phyloP scores from a whole-genome alignment of 257 asterid species.

The Nicotiana benthamiana region DNA sequence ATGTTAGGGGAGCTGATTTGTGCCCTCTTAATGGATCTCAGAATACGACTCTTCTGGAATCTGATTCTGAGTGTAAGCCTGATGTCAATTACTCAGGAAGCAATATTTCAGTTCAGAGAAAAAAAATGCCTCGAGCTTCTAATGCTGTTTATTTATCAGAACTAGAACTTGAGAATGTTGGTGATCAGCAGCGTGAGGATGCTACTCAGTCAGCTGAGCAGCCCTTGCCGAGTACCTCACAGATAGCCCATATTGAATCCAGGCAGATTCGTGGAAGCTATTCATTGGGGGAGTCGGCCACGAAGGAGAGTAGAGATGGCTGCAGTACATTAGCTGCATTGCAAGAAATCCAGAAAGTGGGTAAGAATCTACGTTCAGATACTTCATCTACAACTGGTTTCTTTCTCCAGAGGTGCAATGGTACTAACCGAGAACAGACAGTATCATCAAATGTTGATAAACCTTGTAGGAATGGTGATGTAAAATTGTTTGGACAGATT shows the following conservation, averaged over 20 bases:
- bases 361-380: constrained; percentile 23
- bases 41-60: constrained; percentile 23
- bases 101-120: constrained; percentile 23
- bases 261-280: constrained; percentile 43
- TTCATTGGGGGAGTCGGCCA: constrained; percentile 43
- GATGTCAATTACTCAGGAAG: constrained; percentile 19
- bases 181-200: constrained; percentile 24
- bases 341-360: constrained; percentile 27
- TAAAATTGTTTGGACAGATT: constrained; percentile 88
- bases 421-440: constrained; percentile 32
- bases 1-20: neutral
- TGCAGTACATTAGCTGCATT: constrained; percentile 26
- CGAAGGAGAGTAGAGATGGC: constrained; percentile 34
- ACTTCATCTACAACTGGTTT: constrained; percentile 17
- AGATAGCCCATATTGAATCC: constrained; percentile 29
- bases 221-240: constrained; percentile 25
- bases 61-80: constrained; percentile 25
- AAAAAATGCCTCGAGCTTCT: constrained; percentile 26
- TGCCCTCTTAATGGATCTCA: constrained; percentile 20
- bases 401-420: constrained; percentile 43
- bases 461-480: constrained; percentile 61
- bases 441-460: constrained; percentile 46
- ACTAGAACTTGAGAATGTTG: constrained; percentile 19
- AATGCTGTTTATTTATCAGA: constrained; percentile 21
- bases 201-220: constrained; percentile 28